Evolutionary conservation across 1,284 basidiomycete genomes (phyloP), one percentile per base, ranked within the genome.

Genomic region (Chalciporus sp.): DNA sequence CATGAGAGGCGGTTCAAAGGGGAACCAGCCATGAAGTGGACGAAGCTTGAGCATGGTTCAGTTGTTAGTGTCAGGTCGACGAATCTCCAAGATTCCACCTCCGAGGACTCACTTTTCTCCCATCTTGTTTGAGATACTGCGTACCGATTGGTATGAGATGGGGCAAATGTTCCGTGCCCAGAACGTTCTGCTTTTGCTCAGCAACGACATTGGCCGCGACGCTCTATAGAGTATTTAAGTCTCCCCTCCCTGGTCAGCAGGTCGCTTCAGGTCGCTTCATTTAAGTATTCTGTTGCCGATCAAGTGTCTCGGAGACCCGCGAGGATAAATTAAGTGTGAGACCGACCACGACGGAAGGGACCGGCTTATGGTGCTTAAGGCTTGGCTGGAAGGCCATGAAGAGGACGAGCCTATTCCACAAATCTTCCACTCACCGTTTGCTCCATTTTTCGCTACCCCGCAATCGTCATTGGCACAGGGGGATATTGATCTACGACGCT

Each of bases 1-100:
- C 93, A 96, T 0, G 91, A 88, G 26, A 95, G 78, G 33, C 94
- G 85, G 71, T 95, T 96, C 39, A 95, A 76, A 16, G 92, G 90
- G 14, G 88, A 89, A 47, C 91, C 92, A 9, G 54, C 68, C 61
- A 68, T 57, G 48, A 68, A 72, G 42, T 68, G 71, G 1, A 66
- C 55, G 10, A 69, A 64, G 46, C 67, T 68, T 51, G 4, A 10
- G 35, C 26, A 52, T 64, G 49, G 53, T 43, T 28, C 27, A 26
- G 7, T 7, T 11, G 20, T 33, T 44, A 33, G 42, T 20, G n/a
- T 14, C 23, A 28, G 16, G 27, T 40, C 28, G 45, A 45, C 43
- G 28, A n/a, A n/a, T n/a, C n/a, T n/a, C n/a, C n/a, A n/a, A n/a
- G n/a, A n/a, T n/a, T 37, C 42, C 27, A 16, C 27, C 4, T 11